Base-by-base conservation (phyloP, 306 rosid species). In the Begonia peltatifolia region DNA sequence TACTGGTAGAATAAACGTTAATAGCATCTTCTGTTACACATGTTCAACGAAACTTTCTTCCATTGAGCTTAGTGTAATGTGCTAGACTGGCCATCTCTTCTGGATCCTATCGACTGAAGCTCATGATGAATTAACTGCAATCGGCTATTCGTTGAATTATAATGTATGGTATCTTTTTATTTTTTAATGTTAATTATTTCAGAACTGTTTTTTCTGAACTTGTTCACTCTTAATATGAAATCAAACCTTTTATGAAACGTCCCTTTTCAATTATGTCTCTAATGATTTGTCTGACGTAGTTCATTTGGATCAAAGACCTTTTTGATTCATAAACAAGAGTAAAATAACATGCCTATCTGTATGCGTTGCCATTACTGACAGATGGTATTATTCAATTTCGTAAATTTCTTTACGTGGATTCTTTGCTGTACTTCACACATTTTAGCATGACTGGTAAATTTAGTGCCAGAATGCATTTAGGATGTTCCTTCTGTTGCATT, bases 1-100 rank as follows among this genome's bases (percentile, higher is more conserved):
- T 87, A 87, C 78, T 87, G 94, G 94, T 87, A 75, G 76, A 66
- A 49, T 52, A 42, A 63, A 14, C 51, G 16, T 42, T 15, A 5
- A 53, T 17, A 41, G 46, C 48, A 65, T 46, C 50, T 36, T 12
- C 58, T 41, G 16, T 50, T 7, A 20, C 52, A 56, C 50, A 12
- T 44, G 41, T 48, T 46, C 25, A 64, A 52, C 23, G 62, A 49
- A 47, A 42, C 66, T 61, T 61, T 53, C 65, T 36, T 54, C 47
- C 66, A 9, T 5, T 41, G 6, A 2, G 62, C 57, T 52, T 52
- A 35, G 62, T 55, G 63, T 59, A 56, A 41, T 66, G 71, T 57
- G 56, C 4, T 6, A 14, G 66, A 55, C 10, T 62, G 56, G 61
- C 48, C 38, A 30, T 30, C 38, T 30, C 9, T 30, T 30, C 38